These are phyloP conservation scores for Perkinsela sp. DNA, from an alignment of 208 protist species.

Conservation along the genomic window DNA sequence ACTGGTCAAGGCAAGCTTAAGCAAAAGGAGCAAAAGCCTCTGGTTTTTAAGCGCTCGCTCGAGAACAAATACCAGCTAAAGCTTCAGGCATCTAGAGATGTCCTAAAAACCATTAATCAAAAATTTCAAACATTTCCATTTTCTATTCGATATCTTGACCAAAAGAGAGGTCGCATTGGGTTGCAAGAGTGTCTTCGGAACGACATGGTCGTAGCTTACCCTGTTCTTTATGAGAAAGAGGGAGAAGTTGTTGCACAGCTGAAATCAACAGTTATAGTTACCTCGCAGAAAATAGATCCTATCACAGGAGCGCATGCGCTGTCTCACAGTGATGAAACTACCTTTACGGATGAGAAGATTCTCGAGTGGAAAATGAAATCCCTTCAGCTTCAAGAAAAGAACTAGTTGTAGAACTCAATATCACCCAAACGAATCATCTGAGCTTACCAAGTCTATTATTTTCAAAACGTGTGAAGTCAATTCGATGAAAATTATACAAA, in stretches of 20 bases:
- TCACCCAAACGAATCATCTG: too few relatives aligned
- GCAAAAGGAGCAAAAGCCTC: conserved; percentile 50
- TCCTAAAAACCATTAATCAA: conserved; percentile 75
- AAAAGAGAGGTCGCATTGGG: conserved; percentile 72
- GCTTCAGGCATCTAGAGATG: conserved; percentile 78
- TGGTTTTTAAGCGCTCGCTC: conserved; percentile 78
- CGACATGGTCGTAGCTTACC: conserved; percentile 77
- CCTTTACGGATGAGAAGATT: neutral
- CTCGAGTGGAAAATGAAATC: neutral
- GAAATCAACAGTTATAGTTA: conserved; percentile 62
- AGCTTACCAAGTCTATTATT: too few relatives aligned
- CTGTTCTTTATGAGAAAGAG: conserved; percentile 74
- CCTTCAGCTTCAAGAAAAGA: neutral
- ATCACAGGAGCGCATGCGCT: conserved; percentile 42
- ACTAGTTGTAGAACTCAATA: too few relatives aligned
- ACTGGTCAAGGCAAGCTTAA: conserved; percentile 62
- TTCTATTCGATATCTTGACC: conserved; percentile 63
- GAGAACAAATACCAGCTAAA: conserved; percentile 82
- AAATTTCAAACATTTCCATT: conserved; percentile 84
- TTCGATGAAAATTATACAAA: too few relatives aligned
- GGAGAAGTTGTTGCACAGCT: conserved; percentile 67
- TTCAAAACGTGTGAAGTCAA: too few relatives aligned
- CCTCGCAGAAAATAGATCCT: conserved; percentile 49
- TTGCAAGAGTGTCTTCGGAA: conserved; percentile 82
- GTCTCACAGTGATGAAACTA: neutral